Percentiles rank a stretch among this genome's conserved stretches.
Conservation (phyloP, 257 asterid genomes). For the Solanum tarapatanum region DNA sequence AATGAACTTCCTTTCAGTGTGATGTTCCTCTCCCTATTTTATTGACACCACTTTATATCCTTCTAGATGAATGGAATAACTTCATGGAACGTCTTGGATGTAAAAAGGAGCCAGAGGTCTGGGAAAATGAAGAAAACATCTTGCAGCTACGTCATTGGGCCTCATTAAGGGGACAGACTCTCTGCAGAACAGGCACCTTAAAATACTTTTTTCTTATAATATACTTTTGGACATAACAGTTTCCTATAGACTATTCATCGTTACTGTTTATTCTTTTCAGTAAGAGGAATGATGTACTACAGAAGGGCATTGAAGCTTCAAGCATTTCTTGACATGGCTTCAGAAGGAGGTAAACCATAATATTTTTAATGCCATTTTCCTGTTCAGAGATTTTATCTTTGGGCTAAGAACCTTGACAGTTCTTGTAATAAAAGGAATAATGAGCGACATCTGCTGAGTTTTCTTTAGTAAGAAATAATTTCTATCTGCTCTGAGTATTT, state of each 20-base stretch:
- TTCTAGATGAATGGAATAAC: constrained; percentile 93
- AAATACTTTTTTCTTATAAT: not conserved
- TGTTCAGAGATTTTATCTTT: not conserved
- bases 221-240: not conserved
- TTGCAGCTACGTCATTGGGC: constrained; percentile 99
- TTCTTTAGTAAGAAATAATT: not conserved
- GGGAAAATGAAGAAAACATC: constrained; percentile 81
- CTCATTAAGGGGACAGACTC: constrained; percentile 97
- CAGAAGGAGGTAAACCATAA: constrained; percentile 53
- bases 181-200: constrained; percentile 73
- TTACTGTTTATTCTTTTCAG: constrained; percentile 28
- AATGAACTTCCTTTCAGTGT: not conserved
- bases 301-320: constrained; percentile 97
- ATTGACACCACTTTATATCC: constrained; percentile 1
- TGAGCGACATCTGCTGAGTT: not conserved
- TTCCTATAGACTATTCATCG: not conserved
- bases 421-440: not conserved
- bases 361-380: not conserved
- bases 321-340: constrained; percentile 98
- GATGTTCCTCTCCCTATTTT: constrained; percentile 3
- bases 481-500: not conserved
- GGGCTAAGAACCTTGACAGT: not conserved
- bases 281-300: constrained; percentile 98
- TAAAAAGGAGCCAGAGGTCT: constrained; percentile 44
- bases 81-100: constrained; percentile 85